A percentile compares a stretch with the other conserved stretches of the same genome.
Conservation (phyloP, 805 yeast species). For the Maudiozyma turicensis region DNA sequence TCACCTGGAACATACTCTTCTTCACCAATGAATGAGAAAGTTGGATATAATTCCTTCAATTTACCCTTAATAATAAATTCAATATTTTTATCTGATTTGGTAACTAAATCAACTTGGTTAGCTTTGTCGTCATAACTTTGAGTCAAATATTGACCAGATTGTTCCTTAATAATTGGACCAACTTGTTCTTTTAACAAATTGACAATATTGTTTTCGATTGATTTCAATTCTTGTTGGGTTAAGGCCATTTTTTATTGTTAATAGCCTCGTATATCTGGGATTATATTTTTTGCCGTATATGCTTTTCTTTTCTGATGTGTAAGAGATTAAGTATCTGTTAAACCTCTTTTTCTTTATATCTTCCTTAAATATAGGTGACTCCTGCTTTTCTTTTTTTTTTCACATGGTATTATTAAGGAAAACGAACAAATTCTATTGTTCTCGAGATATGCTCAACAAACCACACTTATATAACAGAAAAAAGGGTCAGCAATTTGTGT, state of each 20-base stretch:
- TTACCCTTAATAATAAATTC: conserved; percentile 31
- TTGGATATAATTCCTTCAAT: conserved; percentile 36
- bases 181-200: conserved; percentile 16
- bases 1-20: conserved; percentile 45
- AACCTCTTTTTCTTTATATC: too few relatives aligned
- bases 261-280: neutral
- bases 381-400: too few relatives aligned
- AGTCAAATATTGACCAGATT: conserved; percentile 24
- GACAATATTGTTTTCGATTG: conserved; percentile 19
- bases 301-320: neutral
- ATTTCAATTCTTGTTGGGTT: conserved; percentile 16
- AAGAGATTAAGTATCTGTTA: too few relatives aligned
- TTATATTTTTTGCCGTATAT: neutral
- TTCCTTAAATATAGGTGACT: too few relatives aligned
- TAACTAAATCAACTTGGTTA: conserved; percentile 53
- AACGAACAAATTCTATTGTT: too few relatives aligned
- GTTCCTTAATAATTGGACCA: conserved; percentile 21
- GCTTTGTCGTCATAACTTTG: conserved; percentile 43
- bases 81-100: conserved; percentile 49
- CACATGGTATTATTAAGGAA: too few relatives aligned
- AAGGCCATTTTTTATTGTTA: conserved; percentile 10
- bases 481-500: too few relatives aligned
- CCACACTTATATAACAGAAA: too few relatives aligned
- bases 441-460: too few relatives aligned
- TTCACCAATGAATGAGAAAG: conserved; percentile 49